Evolutionary conservation across 1,284 basidiomycete species (phyloP).

Genomic region (Schizophyllum commune): DNA sequence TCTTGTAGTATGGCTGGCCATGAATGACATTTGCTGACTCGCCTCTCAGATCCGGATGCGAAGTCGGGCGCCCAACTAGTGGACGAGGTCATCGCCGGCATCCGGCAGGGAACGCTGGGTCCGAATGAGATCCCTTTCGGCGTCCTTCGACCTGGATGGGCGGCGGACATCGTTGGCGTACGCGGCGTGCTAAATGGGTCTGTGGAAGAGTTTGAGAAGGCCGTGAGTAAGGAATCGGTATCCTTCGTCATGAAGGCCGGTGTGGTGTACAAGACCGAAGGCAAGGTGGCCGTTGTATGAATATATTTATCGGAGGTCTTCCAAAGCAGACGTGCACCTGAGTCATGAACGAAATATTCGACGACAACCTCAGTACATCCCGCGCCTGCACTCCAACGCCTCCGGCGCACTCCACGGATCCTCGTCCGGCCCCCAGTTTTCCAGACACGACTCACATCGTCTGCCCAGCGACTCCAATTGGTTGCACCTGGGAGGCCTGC

Average conservation of each 20-base stretch:
- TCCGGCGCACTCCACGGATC: too few species aligned
- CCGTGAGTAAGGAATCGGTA: constrained; percentile 30
- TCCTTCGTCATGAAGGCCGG: constrained; percentile 56
- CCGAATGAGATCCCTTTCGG: constrained; percentile 58
- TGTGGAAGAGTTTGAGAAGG: constrained; percentile 35
- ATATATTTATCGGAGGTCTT: not conserved
- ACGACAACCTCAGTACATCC: too few species aligned
- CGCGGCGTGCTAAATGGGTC: constrained; percentile 35
- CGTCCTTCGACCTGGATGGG: constrained; percentile 40
- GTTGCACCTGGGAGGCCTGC: too few species aligned
- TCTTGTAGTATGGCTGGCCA: constrained; percentile 34
- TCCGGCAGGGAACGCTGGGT: constrained; percentile 24
- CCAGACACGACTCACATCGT: too few species aligned
- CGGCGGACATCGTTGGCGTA: constrained; percentile 51
- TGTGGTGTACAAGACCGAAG: constrained; percentile 38
- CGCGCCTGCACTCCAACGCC: too few species aligned
- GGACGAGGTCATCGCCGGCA: constrained; percentile 22
- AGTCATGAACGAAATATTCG: not conserved
- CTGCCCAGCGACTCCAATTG: too few species aligned
- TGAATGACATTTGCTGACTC: too few species aligned
- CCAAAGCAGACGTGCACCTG: not conserved
- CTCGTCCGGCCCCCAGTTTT: too few species aligned
- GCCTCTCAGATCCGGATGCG: constrained; percentile 23
- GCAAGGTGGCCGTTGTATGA: constrained; percentile 13
- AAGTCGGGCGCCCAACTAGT: not conserved